These are phyloP conservation scores for Cordyceps farinosa DNA, from an alignment of 2,329 filamentous ascomycete genomes.

Conservation along the genomic window DNA sequence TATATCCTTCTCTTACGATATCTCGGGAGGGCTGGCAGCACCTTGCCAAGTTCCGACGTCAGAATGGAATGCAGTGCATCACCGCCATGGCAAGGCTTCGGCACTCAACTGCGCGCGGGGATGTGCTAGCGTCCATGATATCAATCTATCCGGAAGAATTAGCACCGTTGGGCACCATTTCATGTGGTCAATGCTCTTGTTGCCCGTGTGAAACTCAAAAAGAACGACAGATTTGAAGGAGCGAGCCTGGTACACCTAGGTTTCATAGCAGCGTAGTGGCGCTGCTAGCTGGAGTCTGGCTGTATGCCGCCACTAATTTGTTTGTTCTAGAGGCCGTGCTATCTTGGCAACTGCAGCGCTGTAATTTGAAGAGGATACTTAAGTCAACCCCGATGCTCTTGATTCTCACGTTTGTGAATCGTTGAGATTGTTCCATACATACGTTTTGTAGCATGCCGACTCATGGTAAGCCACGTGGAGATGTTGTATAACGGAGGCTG, in stretches of 20 bases:
- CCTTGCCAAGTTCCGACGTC: no score
- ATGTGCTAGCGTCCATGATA: background rate
- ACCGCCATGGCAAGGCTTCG: background rate
- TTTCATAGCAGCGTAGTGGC: slow-evolving; percentile 4
- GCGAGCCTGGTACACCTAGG: background rate
- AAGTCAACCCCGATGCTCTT: background rate
- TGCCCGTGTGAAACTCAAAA: background rate
- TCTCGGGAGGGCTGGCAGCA: no score
- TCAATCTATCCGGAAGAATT: background rate
- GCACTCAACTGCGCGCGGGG: background rate
- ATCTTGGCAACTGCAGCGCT: no score
- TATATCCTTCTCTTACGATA: no score
- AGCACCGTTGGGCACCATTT: background rate
- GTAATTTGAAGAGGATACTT: no score
- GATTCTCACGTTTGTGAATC: background rate
- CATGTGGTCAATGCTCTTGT: background rate
- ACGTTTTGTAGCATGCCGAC: no score
- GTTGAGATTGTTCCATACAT: no score
- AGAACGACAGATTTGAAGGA: background rate
- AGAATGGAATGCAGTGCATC: no score
- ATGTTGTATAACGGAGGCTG: no score
- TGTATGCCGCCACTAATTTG: background rate
- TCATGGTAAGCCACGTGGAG: no score
- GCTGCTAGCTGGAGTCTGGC: background rate
- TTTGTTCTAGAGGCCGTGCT: background rate